Evolutionary conservation across 2,329 filamentous ascomycete species (phyloP), one percentile per base, ranked within the genome.

Genomic region (Ascocoryne sarcoides): DNA sequence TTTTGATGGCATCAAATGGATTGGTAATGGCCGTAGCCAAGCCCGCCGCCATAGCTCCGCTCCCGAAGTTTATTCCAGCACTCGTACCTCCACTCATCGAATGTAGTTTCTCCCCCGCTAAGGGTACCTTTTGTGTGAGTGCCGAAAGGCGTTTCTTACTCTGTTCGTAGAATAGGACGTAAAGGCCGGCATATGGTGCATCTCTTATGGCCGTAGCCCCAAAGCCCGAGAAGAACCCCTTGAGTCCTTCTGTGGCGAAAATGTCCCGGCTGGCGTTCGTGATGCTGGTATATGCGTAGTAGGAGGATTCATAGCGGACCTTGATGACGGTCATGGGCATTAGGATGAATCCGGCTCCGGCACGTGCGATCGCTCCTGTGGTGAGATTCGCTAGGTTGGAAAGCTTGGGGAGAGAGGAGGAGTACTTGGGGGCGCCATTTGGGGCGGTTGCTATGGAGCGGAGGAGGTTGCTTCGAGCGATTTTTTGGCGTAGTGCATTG

Each of bases 301-400:
- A 68, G 46, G 75, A 88, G 18, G 83, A 90, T 62, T 98, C 92
- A 59, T 94, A 96, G 32, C 92, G 84, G 32, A 96, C 92, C 60
- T 98, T 98, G 56, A 98, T 82, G 32, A 98, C 82, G 1, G 92
- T 98, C 45, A 96, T 76, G 1, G 92, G 92, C 85, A 95, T 96
- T 65, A 96, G 78, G 33, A 93, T 66, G 57, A 95, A 84, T 28
- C 92, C 92, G 0, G 90, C 90, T 38, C 84, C 80, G 1, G 87
- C 88, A 39, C 92, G 75, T 17, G 92, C 89, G 14, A 79, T 70
- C 5, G 89, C 88, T 8, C 92, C 92, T 0, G 90, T 88, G 10
- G 84, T 66, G 15, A 98, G 71, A 57, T 98, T 98, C 37, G 82
- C 84, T 3, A 81, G 76, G 58, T 92, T 87, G 47, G 82, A 85